Base-by-base conservation (phyloP, 2,329 filamentous ascomycete species). In the Diplodia seriata region DNA sequence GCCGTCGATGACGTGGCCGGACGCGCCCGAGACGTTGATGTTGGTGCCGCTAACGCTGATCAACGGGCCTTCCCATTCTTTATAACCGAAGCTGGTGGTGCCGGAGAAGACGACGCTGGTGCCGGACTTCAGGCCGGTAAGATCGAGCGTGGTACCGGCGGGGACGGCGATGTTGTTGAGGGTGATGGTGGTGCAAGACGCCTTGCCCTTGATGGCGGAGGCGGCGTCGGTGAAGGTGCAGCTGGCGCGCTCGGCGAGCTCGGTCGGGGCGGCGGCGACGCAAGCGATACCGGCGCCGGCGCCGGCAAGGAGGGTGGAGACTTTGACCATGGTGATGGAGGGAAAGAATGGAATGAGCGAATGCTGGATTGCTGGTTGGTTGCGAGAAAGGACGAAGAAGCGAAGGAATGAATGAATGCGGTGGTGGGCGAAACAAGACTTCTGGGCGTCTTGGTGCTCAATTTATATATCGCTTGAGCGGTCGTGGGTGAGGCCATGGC, bases 21-120 rank as follows among this genome's bases (percentile, higher is more conserved):
- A 83, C 14, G 83, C 80, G 54, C 88, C 88, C 67, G 83, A 86
- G 70, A 90, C 87, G 70, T 83, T 85, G 74, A 90, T 86, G 70
- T 88, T 75, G 66, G 70, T 78, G 50, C 89, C 89, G 1, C 85
- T 85, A 70, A 91, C 81, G 33, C 83, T 83, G 72, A 91, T 83
- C 14, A 91, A 81, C 54, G 89, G 89, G 0, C 89, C 89, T 1
- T 76, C 75, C 89, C 89, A 91, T 72, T 89, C 85, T 70, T 86
- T 81, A 79, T 90, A 90, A 23, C 82, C 89, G 73, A 89, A 91
- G 66, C 85, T 87, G n/a, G 89, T 91, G 15, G 82, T 86, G 53
- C 89, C 90, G 68, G 86, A 77, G 77, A 91, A 91, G 72, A 85
- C 86, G 70, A 90, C 83, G 78, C 68, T 33, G 15, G 86, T 87